Evolutionary conservation across 768 basidiomycete genomes (phyloP), one percentile per base, ranked within the genome.

Genomic region (Amanita exitialis): DNA sequence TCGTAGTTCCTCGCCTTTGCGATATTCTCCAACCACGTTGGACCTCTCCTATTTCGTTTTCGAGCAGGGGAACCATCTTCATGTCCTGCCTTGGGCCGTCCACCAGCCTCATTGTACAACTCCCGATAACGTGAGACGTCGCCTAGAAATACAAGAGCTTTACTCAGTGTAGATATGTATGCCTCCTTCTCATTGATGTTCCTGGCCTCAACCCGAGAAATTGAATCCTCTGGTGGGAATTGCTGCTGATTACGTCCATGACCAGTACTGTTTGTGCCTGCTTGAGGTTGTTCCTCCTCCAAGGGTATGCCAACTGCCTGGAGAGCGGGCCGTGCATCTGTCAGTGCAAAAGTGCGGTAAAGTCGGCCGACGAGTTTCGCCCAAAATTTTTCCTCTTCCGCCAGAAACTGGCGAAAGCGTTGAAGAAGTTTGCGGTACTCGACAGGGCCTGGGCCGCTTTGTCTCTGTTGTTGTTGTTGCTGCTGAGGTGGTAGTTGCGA

Each of bases 101-200:
- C 76, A 25, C 78, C 75, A 45, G 74, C 66, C 55, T 91, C 90
- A 59, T 82, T 87, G 59, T 95, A 96, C 37, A 86, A 80, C 59
- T 98, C 94, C 52, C 85, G 77, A 67, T 99, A 99, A 37, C 96
- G 78, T 53, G 92, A 89, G 44, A 99, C 83, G 61, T 99, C 96
- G 9, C 96, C 96, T 7, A 94, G 76, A 64, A 88, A 95, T 16
- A 97, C 82, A 49, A 99, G 70, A 6, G 86, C 83, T 68, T 95
- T 96, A 69, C 83, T 86, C 38, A 93, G 68, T 39, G 89, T 81
- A 8, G 80, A 77, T n/a, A 94, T 69, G 51, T 82, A 78, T 53
- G 72, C 73, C 51, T 78, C 76, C 46, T 78, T 78, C 58, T 86
- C 78, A 25, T 72, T 73, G 9, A 68, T 36, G 7, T 75, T 76